Evolutionary conservation across 306 rosid species (phyloP).

Genomic region (Dalbergia cultrata): DNA sequence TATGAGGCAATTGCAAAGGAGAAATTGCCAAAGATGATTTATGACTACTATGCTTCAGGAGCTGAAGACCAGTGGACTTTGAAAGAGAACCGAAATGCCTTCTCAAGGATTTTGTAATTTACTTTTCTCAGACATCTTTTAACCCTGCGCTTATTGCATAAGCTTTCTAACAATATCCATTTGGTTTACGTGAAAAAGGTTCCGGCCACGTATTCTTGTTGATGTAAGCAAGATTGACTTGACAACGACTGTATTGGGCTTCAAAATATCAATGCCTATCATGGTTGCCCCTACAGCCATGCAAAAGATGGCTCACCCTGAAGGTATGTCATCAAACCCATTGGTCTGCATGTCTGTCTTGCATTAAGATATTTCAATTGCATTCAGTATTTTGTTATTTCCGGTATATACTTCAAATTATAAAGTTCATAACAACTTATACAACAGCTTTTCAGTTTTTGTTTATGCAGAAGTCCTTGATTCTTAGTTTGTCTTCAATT

Average conservation of each 20-base stretch:
- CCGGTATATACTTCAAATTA: conserved; percentile 5
- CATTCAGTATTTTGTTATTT: neutral
- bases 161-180: conserved; percentile 8
- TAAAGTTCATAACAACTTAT: conserved; percentile 10
- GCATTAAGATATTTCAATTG: conserved; percentile 34
- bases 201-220: conserved; percentile 87
- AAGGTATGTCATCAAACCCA: conserved; percentile 59
- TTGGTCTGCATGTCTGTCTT: conserved; percentile 20
- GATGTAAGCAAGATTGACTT: conserved; percentile 94
- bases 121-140: conserved; percentile 18
- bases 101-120: conserved; percentile 87
- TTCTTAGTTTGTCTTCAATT: conserved; percentile 22
- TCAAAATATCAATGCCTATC: conserved; percentile 95
- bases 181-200: conserved; percentile 58
- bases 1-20: conserved; percentile 86
- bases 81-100: conserved; percentile 80
- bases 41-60: conserved; percentile 93
- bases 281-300: conserved; percentile 98
- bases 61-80: conserved; percentile 99
- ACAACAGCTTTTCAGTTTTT: neutral
- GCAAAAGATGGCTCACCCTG: conserved; percentile 99
- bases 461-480: neutral
- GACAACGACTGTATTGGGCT: conserved; percentile 84
- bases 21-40: conserved; percentile 92
- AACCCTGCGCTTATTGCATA: conserved; percentile 7